Evolutionary conservation across 164 flowering plant species (phyloP).

Genomic region (Platanus orientalis): DNA sequence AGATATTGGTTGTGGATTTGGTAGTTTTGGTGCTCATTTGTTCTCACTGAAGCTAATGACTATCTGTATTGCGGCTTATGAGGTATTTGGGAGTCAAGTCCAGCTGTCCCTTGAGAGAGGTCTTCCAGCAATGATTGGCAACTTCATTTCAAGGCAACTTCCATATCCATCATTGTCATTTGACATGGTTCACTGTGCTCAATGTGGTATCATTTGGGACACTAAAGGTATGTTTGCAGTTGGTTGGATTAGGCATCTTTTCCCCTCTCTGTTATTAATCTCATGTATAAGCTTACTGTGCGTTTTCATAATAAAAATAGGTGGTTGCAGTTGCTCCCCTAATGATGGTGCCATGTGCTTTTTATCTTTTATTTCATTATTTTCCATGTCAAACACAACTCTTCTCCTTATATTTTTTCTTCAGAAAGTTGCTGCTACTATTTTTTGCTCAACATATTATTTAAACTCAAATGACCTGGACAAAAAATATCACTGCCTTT

Average conservation of each 20-base stretch:
- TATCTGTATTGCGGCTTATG: conserved; percentile 86
- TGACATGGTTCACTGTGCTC: conserved; percentile 97
- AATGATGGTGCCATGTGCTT: neutral
- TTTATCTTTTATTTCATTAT: too few relatives aligned
- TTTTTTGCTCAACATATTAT: neutral
- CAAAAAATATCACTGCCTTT: too few relatives aligned
- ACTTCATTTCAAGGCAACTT: conserved; percentile 70
- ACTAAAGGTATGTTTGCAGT: conserved; percentile 57
- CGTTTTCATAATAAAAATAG: too few relatives aligned
- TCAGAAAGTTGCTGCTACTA: neutral
- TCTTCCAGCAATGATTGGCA: conserved; percentile 92
- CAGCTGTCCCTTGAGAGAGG: conserved; percentile 98
- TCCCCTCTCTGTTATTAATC: neutral
- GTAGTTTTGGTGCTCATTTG: conserved; percentile 95
- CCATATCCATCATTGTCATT: conserved; percentile 90
- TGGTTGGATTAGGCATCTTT: conserved; percentile 1
- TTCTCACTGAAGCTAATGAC: conserved; percentile 74
- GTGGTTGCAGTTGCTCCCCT: neutral
- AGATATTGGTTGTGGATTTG: conserved; percentile 97
- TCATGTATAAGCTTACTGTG: neutral
- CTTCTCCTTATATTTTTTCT: neutral
- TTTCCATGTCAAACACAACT: neutral
- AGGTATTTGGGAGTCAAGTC: conserved; percentile 92
- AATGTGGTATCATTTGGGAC: conserved; percentile 88
- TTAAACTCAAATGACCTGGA: too few relatives aligned